phyloP scores from a whole-genome alignment of 805 yeast species.

The Hyphopichia homilentoma region DNA sequence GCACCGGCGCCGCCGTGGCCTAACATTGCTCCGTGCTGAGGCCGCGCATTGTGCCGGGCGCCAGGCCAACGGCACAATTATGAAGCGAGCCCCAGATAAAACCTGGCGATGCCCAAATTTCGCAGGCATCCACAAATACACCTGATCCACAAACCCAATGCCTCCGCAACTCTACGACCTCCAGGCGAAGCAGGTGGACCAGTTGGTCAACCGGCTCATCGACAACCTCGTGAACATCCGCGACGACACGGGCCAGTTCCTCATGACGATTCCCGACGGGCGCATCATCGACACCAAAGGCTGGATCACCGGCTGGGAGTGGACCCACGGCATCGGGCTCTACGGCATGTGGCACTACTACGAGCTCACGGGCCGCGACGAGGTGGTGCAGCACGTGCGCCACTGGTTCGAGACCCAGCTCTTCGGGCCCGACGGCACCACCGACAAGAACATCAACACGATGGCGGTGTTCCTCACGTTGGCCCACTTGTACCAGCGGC shows the following conservation, averaged over 20 bases:
- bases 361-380: conserved; percentile 19
- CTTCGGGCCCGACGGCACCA: conserved; percentile 24
- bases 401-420: conserved; percentile 27
- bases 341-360: conserved; percentile 37
- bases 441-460: conserved; percentile 31
- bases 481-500: conserved; percentile 24
- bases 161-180: conserved; percentile 12
- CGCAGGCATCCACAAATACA: too few species aligned
- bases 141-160: too few species aligned
- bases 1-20: too few species aligned
- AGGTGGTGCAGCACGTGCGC: conserved; percentile 16
- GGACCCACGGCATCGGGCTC: conserved; percentile 37
- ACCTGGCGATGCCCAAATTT: too few species aligned
- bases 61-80: too few species aligned
- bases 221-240: conserved; percentile 22
- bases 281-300: conserved; percentile 33
- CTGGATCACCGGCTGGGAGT: conserved; percentile 38
- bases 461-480: conserved; percentile 32
- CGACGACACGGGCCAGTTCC: conserved; percentile 26
- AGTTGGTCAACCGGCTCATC: conserved; percentile 14
- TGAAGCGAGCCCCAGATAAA: too few species aligned
- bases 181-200: conserved; percentile 11
- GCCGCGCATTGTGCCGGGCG: too few species aligned
- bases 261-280: conserved; percentile 27
- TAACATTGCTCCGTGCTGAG: too few species aligned